phyloP scores from a whole-genome alignment of 192 early-diverging fungal genomes.

The Mortierella hygrophila region DNA sequence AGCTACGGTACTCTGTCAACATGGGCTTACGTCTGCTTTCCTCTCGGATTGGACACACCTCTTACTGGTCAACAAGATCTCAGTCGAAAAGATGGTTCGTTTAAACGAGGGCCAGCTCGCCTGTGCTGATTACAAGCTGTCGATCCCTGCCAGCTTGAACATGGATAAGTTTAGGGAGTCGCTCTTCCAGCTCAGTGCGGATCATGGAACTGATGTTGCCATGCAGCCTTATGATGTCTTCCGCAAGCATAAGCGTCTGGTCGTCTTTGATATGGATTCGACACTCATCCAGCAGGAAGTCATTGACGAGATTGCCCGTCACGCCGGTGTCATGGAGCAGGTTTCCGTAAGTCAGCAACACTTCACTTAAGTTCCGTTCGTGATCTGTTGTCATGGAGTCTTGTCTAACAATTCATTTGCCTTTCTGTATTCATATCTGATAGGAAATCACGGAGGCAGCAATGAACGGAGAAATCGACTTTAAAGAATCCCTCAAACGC shows the following conservation, averaged over 20 bases:
- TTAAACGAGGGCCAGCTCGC: slow-evolving; percentile 77
- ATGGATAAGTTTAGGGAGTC: slow-evolving; percentile 77
- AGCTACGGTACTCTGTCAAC: slow-evolving; percentile 88
- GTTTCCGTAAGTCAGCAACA: slow-evolving; percentile 78
- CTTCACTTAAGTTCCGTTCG: neutral
- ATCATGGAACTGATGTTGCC: slow-evolving; percentile 85
- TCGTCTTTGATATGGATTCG: slow-evolving; percentile 99
- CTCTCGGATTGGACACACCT: slow-evolving; percentile 85
- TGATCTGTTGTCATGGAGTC: neutral
- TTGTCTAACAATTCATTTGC: neutral
- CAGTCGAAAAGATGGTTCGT: slow-evolving; percentile 90
- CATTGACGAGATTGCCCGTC: slow-evolving; percentile 97
- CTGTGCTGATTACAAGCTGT: slow-evolving; percentile 88
- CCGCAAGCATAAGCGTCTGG: slow-evolving; percentile 90
- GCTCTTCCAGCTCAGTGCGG: slow-evolving; percentile 78
- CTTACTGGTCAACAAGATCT: slow-evolving; percentile 81
- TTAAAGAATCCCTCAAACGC: slow-evolving; percentile 90
- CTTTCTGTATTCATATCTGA: neutral
- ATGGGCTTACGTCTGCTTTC: slow-evolving; percentile 82
- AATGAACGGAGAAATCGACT: slow-evolving; percentile 99
- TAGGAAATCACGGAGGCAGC: slow-evolving; percentile 95
- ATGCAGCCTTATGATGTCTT: slow-evolving; percentile 92
- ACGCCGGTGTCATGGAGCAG: slow-evolving; percentile 91
- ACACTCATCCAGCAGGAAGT: slow-evolving; percentile 99
- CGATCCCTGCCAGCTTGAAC: slow-evolving; percentile 75